Evolutionary conservation across 75 land plant species (phyloP).

Genomic region (Larix kaempferi): DNA sequence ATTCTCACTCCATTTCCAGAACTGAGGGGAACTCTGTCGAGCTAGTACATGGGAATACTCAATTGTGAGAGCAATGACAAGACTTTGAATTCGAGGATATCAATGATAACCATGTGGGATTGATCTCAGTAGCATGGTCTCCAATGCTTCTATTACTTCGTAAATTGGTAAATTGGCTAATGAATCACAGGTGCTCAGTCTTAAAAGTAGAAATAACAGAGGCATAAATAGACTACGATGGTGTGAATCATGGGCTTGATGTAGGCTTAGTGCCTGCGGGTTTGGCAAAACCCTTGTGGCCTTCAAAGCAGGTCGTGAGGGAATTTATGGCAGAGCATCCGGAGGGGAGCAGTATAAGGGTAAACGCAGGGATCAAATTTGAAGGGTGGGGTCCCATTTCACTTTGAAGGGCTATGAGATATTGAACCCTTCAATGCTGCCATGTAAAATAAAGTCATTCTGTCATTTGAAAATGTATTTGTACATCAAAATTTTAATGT

Average conservation of each 20-base stretch:
- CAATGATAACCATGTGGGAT: slow-evolving; percentile 78
- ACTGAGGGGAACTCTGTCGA: slow-evolving; percentile 23
- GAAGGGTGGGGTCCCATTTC: no score
- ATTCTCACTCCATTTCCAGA: slow-evolving; percentile 29
- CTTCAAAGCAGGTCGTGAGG: slow-evolving; percentile 42
- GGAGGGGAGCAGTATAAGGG: slow-evolving; percentile 55
- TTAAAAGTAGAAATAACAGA: slow-evolving; percentile 10
- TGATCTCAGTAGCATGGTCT: slow-evolving; percentile 39
- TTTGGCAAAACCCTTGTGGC: slow-evolving; percentile 7
- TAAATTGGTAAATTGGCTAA: not conserved
- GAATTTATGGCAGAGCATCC: slow-evolving; percentile 68
- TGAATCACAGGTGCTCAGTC: slow-evolving; percentile 11
- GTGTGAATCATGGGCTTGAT: not conserved
- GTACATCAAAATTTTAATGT: no score
- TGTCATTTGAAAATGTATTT: no score
- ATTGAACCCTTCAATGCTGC: no score
- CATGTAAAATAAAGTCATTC: no score
- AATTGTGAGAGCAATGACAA: slow-evolving; percentile 28
- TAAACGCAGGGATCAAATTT: no score
- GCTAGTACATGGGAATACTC: slow-evolving; percentile 54
- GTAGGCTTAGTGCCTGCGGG: slow-evolving; percentile 7
- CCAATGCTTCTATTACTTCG: slow-evolving; percentile 27
- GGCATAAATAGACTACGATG: slow-evolving; percentile 29
- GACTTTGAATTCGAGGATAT: slow-evolving; percentile 43
- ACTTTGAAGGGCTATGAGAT: no score